Base-by-base conservation (phyloP, 2,329 filamentous ascomycete genomes). In the Madurella mycetomatis region DNA sequence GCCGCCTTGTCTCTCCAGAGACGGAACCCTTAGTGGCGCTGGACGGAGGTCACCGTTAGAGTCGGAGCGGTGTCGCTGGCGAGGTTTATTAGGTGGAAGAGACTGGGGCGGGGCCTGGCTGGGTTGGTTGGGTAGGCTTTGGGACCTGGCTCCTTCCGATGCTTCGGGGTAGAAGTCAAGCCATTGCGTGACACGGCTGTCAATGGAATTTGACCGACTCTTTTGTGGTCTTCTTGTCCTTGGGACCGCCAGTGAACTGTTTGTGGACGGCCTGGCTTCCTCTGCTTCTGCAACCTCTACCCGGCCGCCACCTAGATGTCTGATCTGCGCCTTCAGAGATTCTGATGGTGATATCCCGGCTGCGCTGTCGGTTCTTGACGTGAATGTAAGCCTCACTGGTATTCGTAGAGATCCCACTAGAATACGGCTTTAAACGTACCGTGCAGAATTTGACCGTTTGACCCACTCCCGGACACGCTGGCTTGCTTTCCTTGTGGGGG, bases 141-240 rank as follows among this genome's bases (percentile, higher is more conserved):
- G 47, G 1, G 50, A 12, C 16, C 48, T 51, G 47, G 39, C 15
- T 12, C 9, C 11, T 11, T 52, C 53, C 1, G 40, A 17, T 7
- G 41, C 18, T 12, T 56, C 51, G 1, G 55, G 39, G 49, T 64
- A 64, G 5, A 64, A 58, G 45, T 64, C 61, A n/a, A 60, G 53
- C 62, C 62, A 64, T 42, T 64, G 61, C 1, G 61, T 64, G n/a
- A 57, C 51, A 15, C 61, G 59, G 47, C 60, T 64, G 9, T 64
- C 62, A 11, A 48, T 49, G 9, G 56, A 59, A 31, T 42, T 54
- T 9, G 53, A 19, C 13, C 43, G 49, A 12, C 51, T 52, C 19
- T 16, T 49, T 4, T 44, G 39, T 12, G 47, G n/a, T 9, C 37
- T 49, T 7, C 30, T 46, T 1, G 49, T 19, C 8, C 15, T 16